Base-by-base conservation (phyloP, 2,329 filamentous ascomycete species). In the Penicillium sp. region DNA sequence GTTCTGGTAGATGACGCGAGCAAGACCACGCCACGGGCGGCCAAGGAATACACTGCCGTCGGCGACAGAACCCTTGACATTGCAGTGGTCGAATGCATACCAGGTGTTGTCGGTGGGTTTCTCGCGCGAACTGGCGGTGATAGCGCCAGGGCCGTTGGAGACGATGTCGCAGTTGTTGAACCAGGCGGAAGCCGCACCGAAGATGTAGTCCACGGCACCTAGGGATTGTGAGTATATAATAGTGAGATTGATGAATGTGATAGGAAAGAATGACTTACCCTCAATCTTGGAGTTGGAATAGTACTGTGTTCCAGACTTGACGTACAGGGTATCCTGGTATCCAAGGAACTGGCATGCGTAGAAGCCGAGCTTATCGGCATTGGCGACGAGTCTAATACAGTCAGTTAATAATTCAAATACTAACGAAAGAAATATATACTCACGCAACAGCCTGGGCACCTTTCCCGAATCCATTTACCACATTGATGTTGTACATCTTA, bases 271-370 rank as follows among this genome's bases (percentile, higher is more conserved):
- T 23, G 4, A 38, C 33, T 19, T 52, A 68, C 70, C 70, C 60
- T 72, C 67, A 19, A 73, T 67, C 50, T 61, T 60, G 59, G 65
- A 72, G 39, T 73, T 71, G 8, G 62, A 65, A 53, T 73, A 73
- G 47, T 72, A 73, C 40, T 75, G 72, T 4, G 60, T 65, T 11
- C 72, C 72, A 2, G 65, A 46, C 47, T 72, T 72, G 7, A 68
- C 72, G 19, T 72, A 72, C 5, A 74, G 60, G 0, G 72, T 75
- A 43, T 75, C 72, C 44, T 75, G 72, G 47, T 74, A 74, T 2
- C 72, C 68, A 2, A 59, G 57, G 53, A 74, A 73, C 19, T 67
- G 63, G 43, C 72, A 74, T 2, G 66, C 72, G 29, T 75, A 75
- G 52, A 73, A 75, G 6, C 66, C 69, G 10, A 72, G 68, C 19